Evolutionary conservation across 805 yeast genomes (phyloP), one percentile per base, ranked within the genome.

Genomic region (Zygoascus ofunaensis): DNA sequence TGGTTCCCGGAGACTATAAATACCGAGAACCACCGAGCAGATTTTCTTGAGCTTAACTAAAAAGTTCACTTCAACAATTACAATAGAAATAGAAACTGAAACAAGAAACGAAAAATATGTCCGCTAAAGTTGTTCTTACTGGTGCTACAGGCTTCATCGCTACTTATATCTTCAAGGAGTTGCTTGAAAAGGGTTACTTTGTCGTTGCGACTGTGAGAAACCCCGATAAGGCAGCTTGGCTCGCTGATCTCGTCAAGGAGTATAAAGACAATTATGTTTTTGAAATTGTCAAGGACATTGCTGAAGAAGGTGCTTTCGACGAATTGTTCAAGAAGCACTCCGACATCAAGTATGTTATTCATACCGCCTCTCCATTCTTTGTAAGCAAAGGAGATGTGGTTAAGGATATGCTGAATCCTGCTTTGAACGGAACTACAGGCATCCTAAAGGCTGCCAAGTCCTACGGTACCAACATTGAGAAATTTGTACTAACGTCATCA

Each of bases 211-310:
- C 77, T 2, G 77, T 72, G 2, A 58, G 79, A 41, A 61, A 45
- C 55, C 82, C 81, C 28, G 81, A 79, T 60, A 55, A 64, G 49
- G 72, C 77, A 3, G 76, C 74, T 14, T 73, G 81, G 73, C 68
- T 73, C 1, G 74, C 73, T 49, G 46, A 63, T 14, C 34, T 37
- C 18, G 21, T 37, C n/a, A 58, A 67, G 28, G 20, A 47, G 19
- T 34, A 56, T 1, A 61, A 75, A 38, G 48, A 57, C 21, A 55
- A 49, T 54, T 32, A 61, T 22, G 15, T 39, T 7, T 37, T 2
- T 41, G 62, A 46, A 21, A 46, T 56, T 34, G 65, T 62, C 12
- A 47, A 50, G 8, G 67, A 64, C 39, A 57, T 62, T 43, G 60
- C 68, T 15, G 69, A 68, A 12, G 56, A 48, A 8, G 66, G 66